Evolutionary conservation across 148 eudicot genomes (phyloP).

Genomic region (Persicaria maculosa): DNA sequence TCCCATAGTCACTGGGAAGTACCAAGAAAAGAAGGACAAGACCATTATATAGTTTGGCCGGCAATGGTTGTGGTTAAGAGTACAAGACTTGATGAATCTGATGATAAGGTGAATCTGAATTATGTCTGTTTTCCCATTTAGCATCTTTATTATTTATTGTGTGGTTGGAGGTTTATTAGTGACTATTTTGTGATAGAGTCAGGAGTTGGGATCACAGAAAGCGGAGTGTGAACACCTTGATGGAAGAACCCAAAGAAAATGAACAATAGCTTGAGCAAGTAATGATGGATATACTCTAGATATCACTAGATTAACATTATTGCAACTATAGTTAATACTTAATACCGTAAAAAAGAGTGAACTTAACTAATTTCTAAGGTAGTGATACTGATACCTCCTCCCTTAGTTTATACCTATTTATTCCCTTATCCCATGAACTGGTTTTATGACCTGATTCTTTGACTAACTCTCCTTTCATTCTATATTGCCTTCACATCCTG

Average conservation of each 20-base stretch:
- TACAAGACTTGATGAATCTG: slow-evolving; percentile 46
- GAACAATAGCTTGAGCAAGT: background rate
- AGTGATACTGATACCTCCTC: background rate
- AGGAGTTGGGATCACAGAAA: background rate
- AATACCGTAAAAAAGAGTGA: background rate
- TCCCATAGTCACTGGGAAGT: slow-evolving; percentile 56
- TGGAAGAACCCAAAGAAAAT: background rate
- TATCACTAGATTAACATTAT: background rate
- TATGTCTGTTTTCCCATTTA: background rate
- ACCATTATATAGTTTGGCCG: slow-evolving; percentile 76
- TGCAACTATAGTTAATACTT: background rate
- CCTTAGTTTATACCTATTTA: background rate
- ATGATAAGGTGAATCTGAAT: slow-evolving; percentile 38
- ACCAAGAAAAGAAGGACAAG: slow-evolving; percentile 22
- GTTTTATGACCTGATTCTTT: background rate
- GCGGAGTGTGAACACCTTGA: background rate
- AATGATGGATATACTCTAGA: background rate
- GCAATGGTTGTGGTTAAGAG: slow-evolving; percentile 79
- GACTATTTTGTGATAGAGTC: background rate
- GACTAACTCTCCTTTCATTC: background rate
- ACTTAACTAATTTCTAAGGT: background rate
- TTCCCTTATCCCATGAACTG: background rate
- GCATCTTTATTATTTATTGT: background rate
- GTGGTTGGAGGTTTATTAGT: background rate
- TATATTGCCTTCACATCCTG: background rate